Conservation (phyloP, 768 basidiomycete species). For the Hydnomerulius pinastri region DNA sequence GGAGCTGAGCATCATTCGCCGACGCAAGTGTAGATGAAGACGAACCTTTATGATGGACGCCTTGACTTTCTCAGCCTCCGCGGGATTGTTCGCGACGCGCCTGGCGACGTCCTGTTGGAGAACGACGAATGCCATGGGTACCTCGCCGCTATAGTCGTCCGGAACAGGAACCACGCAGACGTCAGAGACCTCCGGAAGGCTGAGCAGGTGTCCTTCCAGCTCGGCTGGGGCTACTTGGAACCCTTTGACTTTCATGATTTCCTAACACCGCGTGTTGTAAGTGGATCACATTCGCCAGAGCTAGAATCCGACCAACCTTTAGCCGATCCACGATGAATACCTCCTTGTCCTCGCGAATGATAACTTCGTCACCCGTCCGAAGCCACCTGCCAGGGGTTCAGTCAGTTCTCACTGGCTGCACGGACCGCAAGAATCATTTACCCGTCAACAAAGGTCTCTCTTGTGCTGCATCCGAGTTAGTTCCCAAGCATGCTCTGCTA, state of each 20-base stretch:
- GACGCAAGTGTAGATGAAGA: neutral
- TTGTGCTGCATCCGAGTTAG: constrained; percentile 45
- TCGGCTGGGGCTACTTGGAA: constrained; percentile 79
- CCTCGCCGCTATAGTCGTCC: constrained; percentile 72
- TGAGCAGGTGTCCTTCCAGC: constrained; percentile 65
- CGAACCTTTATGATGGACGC: constrained; percentile 50
- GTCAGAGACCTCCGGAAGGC: constrained; percentile 59
- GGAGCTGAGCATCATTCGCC: constrained; percentile 1
- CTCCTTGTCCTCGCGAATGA: constrained; percentile 54
- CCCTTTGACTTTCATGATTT: constrained; percentile 69
- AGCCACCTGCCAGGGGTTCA: constrained; percentile 52
- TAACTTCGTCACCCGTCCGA: constrained; percentile 66
- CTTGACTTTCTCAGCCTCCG: constrained; percentile 39
- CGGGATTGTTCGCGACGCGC: constrained; percentile 32
- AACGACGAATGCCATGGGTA: constrained; percentile 70
- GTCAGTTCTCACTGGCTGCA: neutral
- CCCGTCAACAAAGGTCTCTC: constrained; percentile 70
- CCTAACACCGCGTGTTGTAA: constrained; percentile 36
- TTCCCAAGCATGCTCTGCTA: neutral
- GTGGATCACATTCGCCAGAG: neutral
- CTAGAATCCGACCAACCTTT: constrained; percentile 42
- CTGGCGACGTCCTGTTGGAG: constrained; percentile 44
- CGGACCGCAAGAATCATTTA: constrained; percentile 27
- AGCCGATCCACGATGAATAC: constrained; percentile 64
- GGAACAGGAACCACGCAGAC: constrained; percentile 66